Evolutionary conservation across 2,329 filamentous ascomycete genomes (phyloP).

Genomic region (Phyllosticta paracitricarpa): DNA sequence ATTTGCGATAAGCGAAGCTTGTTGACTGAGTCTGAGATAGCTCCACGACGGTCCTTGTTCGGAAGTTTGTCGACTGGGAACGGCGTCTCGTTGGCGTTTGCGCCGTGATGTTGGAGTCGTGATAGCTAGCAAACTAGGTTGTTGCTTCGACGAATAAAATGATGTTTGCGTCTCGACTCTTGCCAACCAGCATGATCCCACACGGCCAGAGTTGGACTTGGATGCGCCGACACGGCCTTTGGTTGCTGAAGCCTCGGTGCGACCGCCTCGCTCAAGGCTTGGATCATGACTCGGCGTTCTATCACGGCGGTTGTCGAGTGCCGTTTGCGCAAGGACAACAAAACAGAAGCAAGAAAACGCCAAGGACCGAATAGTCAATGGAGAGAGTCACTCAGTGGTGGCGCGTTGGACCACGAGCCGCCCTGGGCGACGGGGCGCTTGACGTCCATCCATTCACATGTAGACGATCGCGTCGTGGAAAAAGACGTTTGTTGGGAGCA

Average conservation of each 20-base stretch:
- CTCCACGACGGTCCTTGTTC: neutral
- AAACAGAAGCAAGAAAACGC: neutral
- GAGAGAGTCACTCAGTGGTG: neutral
- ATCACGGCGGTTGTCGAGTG: neutral
- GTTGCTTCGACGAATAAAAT: neutral
- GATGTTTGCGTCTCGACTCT: neutral
- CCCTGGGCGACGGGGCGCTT: neutral
- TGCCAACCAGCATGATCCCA: conserved; percentile 1
- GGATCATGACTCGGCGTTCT: neutral
- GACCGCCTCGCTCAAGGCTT: neutral
- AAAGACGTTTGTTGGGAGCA: neutral
- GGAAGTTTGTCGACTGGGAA: neutral
- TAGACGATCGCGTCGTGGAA: neutral
- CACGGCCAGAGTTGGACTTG: neutral
- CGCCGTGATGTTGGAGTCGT: neutral
- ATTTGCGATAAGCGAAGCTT: neutral
- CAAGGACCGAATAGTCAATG: neutral
- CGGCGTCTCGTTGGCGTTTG: neutral
- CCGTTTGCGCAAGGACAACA: neutral
- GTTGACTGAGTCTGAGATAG: neutral
- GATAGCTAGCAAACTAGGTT: neutral
- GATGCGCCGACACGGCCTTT: neutral
- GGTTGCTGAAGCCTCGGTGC: neutral
- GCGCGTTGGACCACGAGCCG: neutral
- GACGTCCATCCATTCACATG: neutral